Evolutionary conservation across 2,329 filamentous ascomycete species (phyloP), one percentile per base, ranked within the genome.

Genomic region (Colletotrichum coccodes): DNA sequence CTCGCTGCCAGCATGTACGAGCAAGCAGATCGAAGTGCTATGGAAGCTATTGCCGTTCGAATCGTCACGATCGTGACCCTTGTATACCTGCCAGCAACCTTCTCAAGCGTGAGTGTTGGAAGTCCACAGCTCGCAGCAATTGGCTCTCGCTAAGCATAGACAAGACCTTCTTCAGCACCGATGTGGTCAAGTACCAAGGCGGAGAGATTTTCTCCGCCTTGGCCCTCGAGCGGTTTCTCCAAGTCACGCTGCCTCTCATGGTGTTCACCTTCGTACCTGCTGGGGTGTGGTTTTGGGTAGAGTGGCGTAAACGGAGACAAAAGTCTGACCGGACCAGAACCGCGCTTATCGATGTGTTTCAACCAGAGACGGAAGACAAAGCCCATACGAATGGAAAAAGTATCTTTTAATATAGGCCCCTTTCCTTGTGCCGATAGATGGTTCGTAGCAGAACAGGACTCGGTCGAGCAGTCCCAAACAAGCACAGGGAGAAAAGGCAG

Each of bases 31-130:
- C 75, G 70, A 6, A 76, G 75, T 71, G 75, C 76, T 40, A 67
- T 72, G 4, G 73, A 75, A 44, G 68, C 74, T 9, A 70, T 72
- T 64, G 71, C 75, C 11, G 71, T 78, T 16, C 64, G 74, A 2
- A 75, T 77, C 21, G 73, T 77, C 26, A 77, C 75, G 0, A 63
- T 76, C 2, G 71, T 77, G 5, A 76, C 76, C 2, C 46, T 75
- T 21, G 54, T 75, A 12, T 75, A 70, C 42, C 59, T 74, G 4
- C 72, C 73, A 3, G 71, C 72, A 3, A 75, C 72, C 0, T 73
- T 75, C 26, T 67, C 64, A 2, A 56, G 58, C 26, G 64, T 67
- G 49, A n/a, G 58, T 38, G n/a, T n/a, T n/a, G n/a, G n/a, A n/a
- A n/a, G n/a, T 18, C 23, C 18, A 46, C 40, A n/a, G 11, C 4